Evolutionary conservation across 2,329 filamentous ascomycete species (phyloP), one percentile per base, ranked within the genome.

Genomic region (Phaeosphaeriaceae sp.): DNA sequence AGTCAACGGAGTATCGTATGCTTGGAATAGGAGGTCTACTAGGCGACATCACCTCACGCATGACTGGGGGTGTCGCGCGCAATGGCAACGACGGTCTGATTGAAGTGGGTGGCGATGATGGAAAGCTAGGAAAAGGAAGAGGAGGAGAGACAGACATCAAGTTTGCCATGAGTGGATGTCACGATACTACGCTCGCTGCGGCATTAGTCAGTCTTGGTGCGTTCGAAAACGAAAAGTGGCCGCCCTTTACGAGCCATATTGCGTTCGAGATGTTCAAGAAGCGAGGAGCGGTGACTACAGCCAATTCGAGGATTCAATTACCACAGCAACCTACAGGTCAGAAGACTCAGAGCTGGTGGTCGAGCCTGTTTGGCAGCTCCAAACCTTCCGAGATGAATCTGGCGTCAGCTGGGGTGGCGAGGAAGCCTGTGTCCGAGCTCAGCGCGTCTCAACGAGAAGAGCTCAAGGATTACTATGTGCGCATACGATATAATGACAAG

Each of bases 231-330:
- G 79, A 83, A 59, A 84, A 85, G 36, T 99, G 95, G 95, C 95
- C 95, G 0, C 93, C 93, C 0, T 99, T 94, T 72, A 97, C 94
- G 0, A 94, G 91, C 67, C 93, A 96, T 69, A 85, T 99, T 63
- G 93, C 95, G 31, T 83, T 99, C 54, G 95, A 99, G 78, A 84
- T 98, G 61, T 97, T 98, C 82, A 87, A 85, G 42, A 84, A 86
- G 65, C 79, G 42, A 68, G 76, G 46, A 7, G 22, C 45, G 17
- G 27, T 56, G 2, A 15, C 54, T 40, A 11, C 67, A 50, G 24
- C 51, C 0, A 44, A 44, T 25, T 51, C 54, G 20, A 57, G 31
- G 22, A 45, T 54, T 17, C 36, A 22, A 2, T 48, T 45, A 10
- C 13, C 59, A 7, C 58, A 53, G 13, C 61, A 61, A 15, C 27